These are phyloP conservation scores for Trichodelitschia bisporula DNA, from an alignment of 495 filamentous ascomycete species.

Conservation along the genomic window DNA sequence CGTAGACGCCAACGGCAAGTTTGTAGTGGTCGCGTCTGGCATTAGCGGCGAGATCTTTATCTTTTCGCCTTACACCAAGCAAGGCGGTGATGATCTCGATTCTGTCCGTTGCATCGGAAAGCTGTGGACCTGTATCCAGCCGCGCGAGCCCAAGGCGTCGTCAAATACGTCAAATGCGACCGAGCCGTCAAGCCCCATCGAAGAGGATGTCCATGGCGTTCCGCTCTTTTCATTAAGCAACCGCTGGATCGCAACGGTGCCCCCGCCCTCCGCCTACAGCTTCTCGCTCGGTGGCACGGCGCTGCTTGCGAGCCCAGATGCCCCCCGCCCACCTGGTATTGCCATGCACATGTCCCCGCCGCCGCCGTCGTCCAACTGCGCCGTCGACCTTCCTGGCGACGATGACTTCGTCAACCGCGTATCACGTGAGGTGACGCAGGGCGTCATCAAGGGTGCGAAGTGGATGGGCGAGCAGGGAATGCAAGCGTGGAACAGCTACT, in stretches of 20 bases:
- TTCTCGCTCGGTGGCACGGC: constrained; percentile 37
- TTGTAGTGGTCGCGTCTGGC: constrained; percentile 49
- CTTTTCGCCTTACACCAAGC: constrained; percentile 18
- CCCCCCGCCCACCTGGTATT: constrained; percentile 38
- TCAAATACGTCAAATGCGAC: constrained; percentile 30
- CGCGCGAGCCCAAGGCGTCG: constrained; percentile 20
- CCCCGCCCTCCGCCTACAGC: constrained; percentile 43
- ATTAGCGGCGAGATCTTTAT: constrained; percentile 68
- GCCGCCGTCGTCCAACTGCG: constrained; percentile 46
- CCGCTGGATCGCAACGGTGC: constrained; percentile 69
- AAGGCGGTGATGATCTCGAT: neutral
- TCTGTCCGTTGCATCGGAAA: constrained; percentile 49
- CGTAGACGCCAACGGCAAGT: constrained; percentile 39
- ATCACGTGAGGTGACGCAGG: constrained; percentile 69
- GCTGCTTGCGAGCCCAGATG: constrained; percentile 17
- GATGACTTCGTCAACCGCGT: constrained; percentile 69
- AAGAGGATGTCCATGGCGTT: constrained; percentile 20
- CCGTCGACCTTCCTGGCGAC: constrained; percentile 50
- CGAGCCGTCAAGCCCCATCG: constrained; percentile 23
- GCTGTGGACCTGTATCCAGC: constrained; percentile 61
- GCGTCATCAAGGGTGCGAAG: constrained; percentile 65
- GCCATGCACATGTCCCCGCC: constrained; percentile 46
- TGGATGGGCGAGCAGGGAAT: constrained; percentile 71
- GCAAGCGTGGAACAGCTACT: constrained; percentile 76
- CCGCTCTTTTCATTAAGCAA: constrained; percentile 53